Evolutionary conservation across 163 green algal genomes (phyloP).

Genomic region (Volvox carteri): DNA sequence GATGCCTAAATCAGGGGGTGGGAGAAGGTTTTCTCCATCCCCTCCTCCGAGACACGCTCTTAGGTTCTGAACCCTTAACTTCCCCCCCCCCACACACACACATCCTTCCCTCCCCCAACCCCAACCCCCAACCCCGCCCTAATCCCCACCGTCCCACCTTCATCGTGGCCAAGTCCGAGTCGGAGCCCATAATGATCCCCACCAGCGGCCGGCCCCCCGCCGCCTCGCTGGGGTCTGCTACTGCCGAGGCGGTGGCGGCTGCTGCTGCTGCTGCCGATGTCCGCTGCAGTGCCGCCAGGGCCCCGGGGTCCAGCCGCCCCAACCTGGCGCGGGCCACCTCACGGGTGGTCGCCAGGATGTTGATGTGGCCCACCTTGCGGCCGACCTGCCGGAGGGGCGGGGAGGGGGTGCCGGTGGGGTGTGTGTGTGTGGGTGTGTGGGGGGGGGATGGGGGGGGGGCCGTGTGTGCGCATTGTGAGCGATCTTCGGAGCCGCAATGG

Average conservation of each 20-base stretch:
- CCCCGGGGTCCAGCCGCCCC: slow-evolving; percentile 71
- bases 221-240: background rate
- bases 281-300: slow-evolving; percentile 55
- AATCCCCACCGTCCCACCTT: slow-evolving; percentile 69
- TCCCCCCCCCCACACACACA: background rate
- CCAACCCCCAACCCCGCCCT: slow-evolving; percentile 36
- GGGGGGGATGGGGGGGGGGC: background rate
- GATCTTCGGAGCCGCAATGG: no score
- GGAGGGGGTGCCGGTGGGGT: background rate
- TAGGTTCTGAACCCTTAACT: background rate
- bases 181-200: slow-evolving; percentile 98
- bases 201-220: slow-evolving; percentile 72
- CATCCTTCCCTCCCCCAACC: background rate
- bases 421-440: background rate
- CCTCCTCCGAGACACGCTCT: no score
- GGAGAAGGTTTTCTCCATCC: no score
- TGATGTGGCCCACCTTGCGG: slow-evolving; percentile 92
- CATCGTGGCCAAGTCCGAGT: slow-evolving; percentile 97
- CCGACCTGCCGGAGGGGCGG: slow-evolving; percentile 57
- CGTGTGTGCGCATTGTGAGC: no score
- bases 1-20: no score
- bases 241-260: background rate
- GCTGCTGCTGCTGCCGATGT: slow-evolving; percentile 12
- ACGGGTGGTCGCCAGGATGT: slow-evolving; percentile 81
- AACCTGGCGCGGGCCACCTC: slow-evolving; percentile 71